Conservation (phyloP, 257 asterid genomes). For the Prunella vulgaris region DNA sequence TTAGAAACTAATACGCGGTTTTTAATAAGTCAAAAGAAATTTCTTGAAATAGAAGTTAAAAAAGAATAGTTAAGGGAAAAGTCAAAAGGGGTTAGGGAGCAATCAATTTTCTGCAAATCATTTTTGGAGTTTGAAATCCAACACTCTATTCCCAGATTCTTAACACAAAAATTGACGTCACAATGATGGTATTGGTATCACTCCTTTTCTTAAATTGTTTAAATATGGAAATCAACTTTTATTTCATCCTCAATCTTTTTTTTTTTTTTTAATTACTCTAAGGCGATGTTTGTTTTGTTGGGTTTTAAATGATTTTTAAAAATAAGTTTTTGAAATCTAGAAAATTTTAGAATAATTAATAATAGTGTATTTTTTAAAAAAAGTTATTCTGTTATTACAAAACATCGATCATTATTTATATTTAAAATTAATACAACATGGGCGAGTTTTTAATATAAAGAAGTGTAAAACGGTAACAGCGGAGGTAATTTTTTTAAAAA, state of each 20-base stretch:
- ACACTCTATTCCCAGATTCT: constrained; percentile 18
- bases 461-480: too few species aligned
- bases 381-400: too few species aligned
- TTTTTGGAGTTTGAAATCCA: constrained; percentile 16
- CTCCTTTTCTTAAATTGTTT: background rate
- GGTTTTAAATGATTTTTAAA: too few species aligned
- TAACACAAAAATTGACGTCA: constrained; percentile 10
- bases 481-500: too few species aligned
- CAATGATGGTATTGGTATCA: constrained; percentile 3
- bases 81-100: constrained; percentile 19
- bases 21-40: constrained; percentile 1
- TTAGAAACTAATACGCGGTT: background rate
- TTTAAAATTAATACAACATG: too few species aligned
- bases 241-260: background rate
- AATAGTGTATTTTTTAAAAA: too few species aligned
- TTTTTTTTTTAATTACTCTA: too few species aligned
- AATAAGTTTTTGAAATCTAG: too few species aligned
- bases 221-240: background rate
- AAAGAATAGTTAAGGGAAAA: background rate
- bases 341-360: too few species aligned
- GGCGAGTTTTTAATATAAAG: too few species aligned
- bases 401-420: too few species aligned
- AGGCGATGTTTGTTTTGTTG: too few species aligned
- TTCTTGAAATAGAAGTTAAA: background rate
- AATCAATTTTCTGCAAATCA: constrained; percentile 4